These are phyloP conservation scores for Fraxinus baroniana DNA, from an alignment of 305 asterid species.

Conservation along the genomic window DNA sequence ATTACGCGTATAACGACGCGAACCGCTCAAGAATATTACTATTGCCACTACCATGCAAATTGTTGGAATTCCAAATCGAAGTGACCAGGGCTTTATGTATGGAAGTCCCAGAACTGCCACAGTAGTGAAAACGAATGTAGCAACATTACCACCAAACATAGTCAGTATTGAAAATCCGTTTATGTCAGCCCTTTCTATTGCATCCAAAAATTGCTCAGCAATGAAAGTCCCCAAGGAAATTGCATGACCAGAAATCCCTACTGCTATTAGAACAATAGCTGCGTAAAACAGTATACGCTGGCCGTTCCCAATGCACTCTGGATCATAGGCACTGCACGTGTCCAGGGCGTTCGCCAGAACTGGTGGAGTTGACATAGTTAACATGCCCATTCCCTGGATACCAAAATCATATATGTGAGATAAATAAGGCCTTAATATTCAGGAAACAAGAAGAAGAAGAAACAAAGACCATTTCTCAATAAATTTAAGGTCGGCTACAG, in stretches of 20 bases:
- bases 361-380: background rate
- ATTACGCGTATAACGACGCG: background rate
- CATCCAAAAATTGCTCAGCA: background rate
- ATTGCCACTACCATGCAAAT: slow-evolving; percentile 22
- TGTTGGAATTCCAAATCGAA: slow-evolving; percentile 30
- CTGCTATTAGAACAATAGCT: slow-evolving; percentile 20
- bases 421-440: background rate
- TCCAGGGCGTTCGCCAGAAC: background rate
- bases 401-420: background rate
- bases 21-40: slow-evolving; percentile 21
- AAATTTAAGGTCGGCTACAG: background rate
- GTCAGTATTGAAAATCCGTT: background rate
- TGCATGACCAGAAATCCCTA: slow-evolving; percentile 24
- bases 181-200: background rate
- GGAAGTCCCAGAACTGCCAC: slow-evolving; percentile 28
- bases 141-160: background rate
- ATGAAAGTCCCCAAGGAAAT: slow-evolving; percentile 6
- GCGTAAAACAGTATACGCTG: background rate
- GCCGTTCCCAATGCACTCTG: background rate
- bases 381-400: background rate
- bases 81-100: slow-evolving; percentile 16
- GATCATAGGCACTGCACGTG: background rate
- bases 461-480: too few species aligned
- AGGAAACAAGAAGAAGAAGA: background rate
- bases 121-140: background rate